These are phyloP conservation scores for Lepiota brunneoincarnata DNA, from an alignment of 768 basidiomycete genomes.

Conservation along the genomic window DNA sequence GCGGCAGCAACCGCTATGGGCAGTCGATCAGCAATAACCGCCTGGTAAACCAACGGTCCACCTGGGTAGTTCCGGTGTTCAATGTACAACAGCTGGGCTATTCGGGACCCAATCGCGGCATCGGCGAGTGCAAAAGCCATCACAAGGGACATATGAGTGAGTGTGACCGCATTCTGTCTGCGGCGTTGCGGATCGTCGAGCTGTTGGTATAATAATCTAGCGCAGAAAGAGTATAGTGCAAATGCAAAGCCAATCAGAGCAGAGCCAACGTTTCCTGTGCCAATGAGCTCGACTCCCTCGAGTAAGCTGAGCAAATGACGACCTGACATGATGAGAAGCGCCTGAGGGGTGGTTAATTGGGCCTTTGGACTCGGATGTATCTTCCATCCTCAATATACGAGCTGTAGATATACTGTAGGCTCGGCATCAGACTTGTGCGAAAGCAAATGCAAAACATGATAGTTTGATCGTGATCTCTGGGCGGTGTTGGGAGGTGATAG, in stretches of 20 bases:
- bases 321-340: no score
- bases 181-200: neutral
- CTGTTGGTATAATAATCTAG: neutral
- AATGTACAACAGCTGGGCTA: neutral
- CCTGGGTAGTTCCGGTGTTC: neutral
- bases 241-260: neutral
- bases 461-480: no score
- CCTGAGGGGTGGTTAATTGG: no score
- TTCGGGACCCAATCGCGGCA: neutral
- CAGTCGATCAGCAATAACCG: neutral
- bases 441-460: no score
- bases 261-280: neutral
- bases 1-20: neutral
- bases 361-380: no score
- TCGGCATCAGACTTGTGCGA: no score
- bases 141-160: neutral
- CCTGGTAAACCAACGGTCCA: neutral
- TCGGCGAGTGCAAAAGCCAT: neutral
- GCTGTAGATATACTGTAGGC: no score
- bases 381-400: no score
- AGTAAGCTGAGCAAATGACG: no score
- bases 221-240: neutral
- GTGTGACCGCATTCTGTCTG: neutral
- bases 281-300: neutral
- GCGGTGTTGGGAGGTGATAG: no score